phyloP scores from a whole-genome alignment of 1,284 basidiomycete species.

The Heterobasidion occidentale region DNA sequence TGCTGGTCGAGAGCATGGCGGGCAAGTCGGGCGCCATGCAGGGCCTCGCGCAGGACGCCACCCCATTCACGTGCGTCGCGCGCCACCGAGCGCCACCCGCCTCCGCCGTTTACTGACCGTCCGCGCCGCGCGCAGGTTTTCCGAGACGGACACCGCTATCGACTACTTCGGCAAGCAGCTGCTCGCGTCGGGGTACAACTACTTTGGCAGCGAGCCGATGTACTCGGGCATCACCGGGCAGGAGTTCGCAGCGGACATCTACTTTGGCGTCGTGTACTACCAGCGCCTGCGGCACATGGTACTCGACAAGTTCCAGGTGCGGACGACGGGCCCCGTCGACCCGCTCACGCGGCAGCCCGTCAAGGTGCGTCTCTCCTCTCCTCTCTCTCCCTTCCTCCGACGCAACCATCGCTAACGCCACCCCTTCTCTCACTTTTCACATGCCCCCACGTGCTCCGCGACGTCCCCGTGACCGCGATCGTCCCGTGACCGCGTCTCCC shows the following conservation, averaged over 20 bases:
- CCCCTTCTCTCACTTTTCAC: too few relatives aligned
- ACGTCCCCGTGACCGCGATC: not conserved
- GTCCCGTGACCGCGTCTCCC: not conserved
- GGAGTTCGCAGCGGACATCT: slow-evolving; percentile 98
- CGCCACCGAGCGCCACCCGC: not conserved
- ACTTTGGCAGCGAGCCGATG: slow-evolving; percentile 99
- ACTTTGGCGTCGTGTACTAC: slow-evolving; percentile 97
- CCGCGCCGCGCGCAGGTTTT: slow-evolving; percentile 55
- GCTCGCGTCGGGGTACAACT: slow-evolving; percentile 92
- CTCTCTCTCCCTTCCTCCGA: not conserved
- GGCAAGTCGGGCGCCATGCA: slow-evolving; percentile 99
- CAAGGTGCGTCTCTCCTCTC: slow-evolving; percentile 54
- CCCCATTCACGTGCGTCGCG: slow-evolving; percentile 81
- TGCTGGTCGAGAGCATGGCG: slow-evolving; percentile 99
- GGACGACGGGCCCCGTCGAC: slow-evolving; percentile 96
- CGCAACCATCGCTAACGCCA: not conserved
- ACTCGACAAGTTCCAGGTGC: slow-evolving; percentile 98
- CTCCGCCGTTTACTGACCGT: not conserved
- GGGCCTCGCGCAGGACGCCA: slow-evolving; percentile 96
- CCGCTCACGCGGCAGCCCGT: slow-evolving; percentile 94
- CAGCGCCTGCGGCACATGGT: slow-evolving; percentile 99
- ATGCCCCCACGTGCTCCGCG: not conserved
- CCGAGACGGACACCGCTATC: slow-evolving; percentile 92
- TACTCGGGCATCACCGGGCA: slow-evolving; percentile 99
- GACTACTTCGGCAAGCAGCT: slow-evolving; percentile 98